Conservation (phyloP, 768 basidiomycete species). For the Thelephora ganbajun region DNA sequence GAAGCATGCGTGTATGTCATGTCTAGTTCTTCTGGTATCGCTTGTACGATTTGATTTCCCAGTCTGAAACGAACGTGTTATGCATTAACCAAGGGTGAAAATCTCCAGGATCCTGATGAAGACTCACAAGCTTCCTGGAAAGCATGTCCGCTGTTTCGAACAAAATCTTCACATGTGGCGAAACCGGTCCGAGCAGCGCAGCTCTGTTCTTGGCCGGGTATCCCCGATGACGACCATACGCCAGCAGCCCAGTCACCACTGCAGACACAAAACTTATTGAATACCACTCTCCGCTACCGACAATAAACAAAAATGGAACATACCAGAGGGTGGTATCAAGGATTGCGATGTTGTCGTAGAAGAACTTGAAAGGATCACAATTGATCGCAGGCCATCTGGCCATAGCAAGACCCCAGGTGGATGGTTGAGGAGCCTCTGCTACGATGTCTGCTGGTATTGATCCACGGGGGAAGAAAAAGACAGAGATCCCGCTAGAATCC, state of each 20-base stretch:
- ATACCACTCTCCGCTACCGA: conserved; percentile 5
- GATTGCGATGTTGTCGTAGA: conserved; percentile 62
- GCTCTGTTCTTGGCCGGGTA: conserved; percentile 76
- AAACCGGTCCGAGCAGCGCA: conserved; percentile 77
- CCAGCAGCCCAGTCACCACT: conserved; percentile 85
- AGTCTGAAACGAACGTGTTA: conserved; percentile 31
- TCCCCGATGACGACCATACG: conserved; percentile 61
- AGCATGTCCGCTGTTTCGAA: conserved; percentile 54
- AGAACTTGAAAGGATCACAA: conserved; percentile 71
- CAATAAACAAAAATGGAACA: conserved; percentile 13
- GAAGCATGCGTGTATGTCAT: not conserved
- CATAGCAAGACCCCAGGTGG: conserved; percentile 61
- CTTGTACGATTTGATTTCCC: conserved; percentile 68
- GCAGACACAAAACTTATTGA: not conserved
- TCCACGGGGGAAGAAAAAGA: conserved; percentile 72
- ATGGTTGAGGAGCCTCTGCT: conserved; percentile 59
- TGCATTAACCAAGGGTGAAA: conserved; percentile 1
- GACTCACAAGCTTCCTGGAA: conserved; percentile 69
- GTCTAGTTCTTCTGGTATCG: conserved; percentile 39
- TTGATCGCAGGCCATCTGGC: conserved; percentile 65
- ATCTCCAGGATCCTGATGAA: conserved; percentile 1
- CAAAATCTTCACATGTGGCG: conserved; percentile 67
- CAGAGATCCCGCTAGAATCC: conserved; percentile 58
- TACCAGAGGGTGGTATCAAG: conserved; percentile 83
- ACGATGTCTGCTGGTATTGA: conserved; percentile 68